Evolutionary conservation across 2,329 filamentous ascomycete genomes (phyloP).

Genomic region (Sarocladium oryzae): DNA sequence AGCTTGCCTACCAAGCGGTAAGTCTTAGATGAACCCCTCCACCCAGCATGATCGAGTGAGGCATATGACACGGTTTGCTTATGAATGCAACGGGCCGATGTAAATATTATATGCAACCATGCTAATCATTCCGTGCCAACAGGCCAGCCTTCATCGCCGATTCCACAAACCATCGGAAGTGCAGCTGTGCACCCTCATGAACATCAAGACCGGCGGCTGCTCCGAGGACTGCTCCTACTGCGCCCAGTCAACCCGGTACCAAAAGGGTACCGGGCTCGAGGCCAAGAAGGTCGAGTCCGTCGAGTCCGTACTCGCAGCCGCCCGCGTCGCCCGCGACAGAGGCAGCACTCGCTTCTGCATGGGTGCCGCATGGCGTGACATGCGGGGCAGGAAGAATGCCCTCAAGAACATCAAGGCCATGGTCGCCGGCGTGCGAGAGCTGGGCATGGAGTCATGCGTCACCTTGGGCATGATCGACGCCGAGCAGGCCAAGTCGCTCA

Average conservation of each 20-base stretch:
- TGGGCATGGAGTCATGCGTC: slow-evolving; percentile 92
- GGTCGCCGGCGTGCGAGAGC: slow-evolving; percentile 70
- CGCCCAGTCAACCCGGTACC: slow-evolving; percentile 77
- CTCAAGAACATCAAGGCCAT: slow-evolving; percentile 81
- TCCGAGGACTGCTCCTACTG: slow-evolving; percentile 92
- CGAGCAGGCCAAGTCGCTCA: slow-evolving; percentile 73
- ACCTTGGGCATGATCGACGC: slow-evolving; percentile 88
- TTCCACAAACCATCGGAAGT: slow-evolving; percentile 81
- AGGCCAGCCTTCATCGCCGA: slow-evolving; percentile 73
- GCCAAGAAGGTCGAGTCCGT: slow-evolving; percentile 75
- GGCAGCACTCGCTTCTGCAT: slow-evolving; percentile 92
- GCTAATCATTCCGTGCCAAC: no score
- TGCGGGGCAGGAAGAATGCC: slow-evolving; percentile 81
- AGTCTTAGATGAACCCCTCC: slow-evolving; percentile 23
- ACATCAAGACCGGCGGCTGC: slow-evolving; percentile 92
- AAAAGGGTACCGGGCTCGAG: slow-evolving; percentile 68
- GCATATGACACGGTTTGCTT: no score
- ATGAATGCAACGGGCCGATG: no score
- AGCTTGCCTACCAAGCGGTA: slow-evolving; percentile 70
- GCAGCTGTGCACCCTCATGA: slow-evolving; percentile 92
- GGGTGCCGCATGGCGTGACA: slow-evolving; percentile 90
- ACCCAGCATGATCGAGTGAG: no score
- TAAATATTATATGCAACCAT: no score
- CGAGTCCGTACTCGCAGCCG: slow-evolving; percentile 73
- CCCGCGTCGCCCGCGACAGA: slow-evolving; percentile 70